Base-by-base conservation (phyloP, 345 rosid species). In the Camelina laxa region DNA sequence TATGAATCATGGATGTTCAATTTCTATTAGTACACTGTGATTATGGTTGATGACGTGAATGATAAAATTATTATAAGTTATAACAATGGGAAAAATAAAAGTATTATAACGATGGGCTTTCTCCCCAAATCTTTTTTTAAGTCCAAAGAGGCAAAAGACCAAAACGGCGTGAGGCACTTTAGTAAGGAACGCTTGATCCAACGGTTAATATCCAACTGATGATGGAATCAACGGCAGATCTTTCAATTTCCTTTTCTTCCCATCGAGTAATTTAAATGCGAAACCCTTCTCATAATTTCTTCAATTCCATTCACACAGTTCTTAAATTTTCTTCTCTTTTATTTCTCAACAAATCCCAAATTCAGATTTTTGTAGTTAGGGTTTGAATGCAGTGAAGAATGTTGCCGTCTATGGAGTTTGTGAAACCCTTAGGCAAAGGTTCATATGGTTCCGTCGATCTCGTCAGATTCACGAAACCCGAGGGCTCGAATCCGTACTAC, bases 361-460 rank as follows among this genome's bases (percentile, higher is more conserved):
- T 44, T 69, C 54, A 69, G 3, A 57, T 20, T 59, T 27, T 4
- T 27, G 4, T 2, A 33, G 33, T 17, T 61, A 72, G 75, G 75
- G 75, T 27, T 72, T 57, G n/a, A 3, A 33, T 45, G 20, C n/a
- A 57, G 45, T 33, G 15, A 31, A 31, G 13, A 66, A 54, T 21
- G n/a, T 10, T 21, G 8, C 50, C 51, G 2, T n/a, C 39, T 17
- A 72, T 74, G 77, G 77, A 65, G 78, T 57, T 74, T 58, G 3
- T 74, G 17, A 66, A 66, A 45, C 0, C 38, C 44, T 48, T 74
- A 22, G 78, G 72, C 5, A 58, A 66, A 38, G 73, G 60, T 13
- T 66, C 79, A 7, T 75, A 9, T 41, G 73, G 78, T 27, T 53
- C 69, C 11, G 78, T 75, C 14, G 20, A 67, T 39, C 73, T 75